phyloP scores from a whole-genome alignment of 257 asterid genomes.

The Solanum phureja region DNA sequence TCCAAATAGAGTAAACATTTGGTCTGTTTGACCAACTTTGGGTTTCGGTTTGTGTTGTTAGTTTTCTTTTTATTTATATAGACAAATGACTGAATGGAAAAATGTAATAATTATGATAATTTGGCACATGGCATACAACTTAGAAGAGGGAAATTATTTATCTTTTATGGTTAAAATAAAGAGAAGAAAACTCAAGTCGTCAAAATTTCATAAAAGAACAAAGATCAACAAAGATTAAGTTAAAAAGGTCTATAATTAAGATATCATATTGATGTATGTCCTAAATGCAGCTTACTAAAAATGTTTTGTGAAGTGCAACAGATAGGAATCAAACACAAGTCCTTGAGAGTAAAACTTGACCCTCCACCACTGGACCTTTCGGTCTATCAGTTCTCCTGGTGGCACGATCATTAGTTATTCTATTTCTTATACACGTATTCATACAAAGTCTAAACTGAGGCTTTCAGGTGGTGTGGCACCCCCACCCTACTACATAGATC shows the following conservation, averaged over 20 bases:
- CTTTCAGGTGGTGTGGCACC: neutral
- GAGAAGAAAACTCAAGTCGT: neutral
- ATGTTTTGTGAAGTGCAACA: neutral
- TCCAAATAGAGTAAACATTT: neutral
- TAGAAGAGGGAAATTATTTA: neutral
- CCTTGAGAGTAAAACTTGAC: neutral
- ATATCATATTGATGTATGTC: neutral
- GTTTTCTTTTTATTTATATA: neutral
- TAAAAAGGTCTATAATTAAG: neutral
- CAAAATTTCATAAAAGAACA: neutral
- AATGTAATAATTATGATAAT: neutral
- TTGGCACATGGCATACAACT: neutral
- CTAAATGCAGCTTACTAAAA: neutral
- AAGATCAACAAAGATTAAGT: neutral
- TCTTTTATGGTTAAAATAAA: neutral
- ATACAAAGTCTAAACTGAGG: neutral
- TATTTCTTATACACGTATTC: neutral
- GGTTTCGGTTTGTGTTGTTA: neutral
- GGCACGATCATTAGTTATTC: neutral
- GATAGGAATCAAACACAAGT: neutral
- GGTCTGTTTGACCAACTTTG: neutral
- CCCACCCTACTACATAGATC: neutral
- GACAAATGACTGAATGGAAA: neutral
- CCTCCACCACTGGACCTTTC: neutral
- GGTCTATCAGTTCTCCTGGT: neutral